Base-by-base conservation (phyloP, 1,139 yeast species). In the Pneumocystis jirovecii region DNA sequence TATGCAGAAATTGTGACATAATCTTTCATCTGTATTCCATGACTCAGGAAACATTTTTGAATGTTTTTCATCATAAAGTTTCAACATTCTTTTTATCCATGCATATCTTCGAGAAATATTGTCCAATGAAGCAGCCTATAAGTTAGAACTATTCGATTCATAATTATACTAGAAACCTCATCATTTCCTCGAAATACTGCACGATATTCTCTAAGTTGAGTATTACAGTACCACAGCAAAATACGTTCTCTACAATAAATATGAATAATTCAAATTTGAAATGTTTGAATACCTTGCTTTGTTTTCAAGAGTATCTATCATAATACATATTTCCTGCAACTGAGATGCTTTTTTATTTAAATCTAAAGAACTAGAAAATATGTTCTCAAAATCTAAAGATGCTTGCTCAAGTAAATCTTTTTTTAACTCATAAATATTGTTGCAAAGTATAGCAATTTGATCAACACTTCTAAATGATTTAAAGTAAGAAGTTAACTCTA, bases 391-490 rank as follows among this genome's bases (percentile, higher is more conserved):
- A 72, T 87, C 95, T 57, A 81, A 79, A 72, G 87, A 85, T 3
- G 91, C 85, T 72, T 85, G 89, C 71, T 85, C 90, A 10, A 86
- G 80, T 29, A 89, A 78, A 66, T 82, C 82, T 44, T 82, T 78
- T 73, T 89, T 90, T 61, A 89, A 78, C 63, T 83, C 82, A 40
- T 82, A 80, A 29, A 91, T 84, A 68, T 81, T 79, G 69, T 83
- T 81, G 70, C 89, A 82, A 64, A 93, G 76, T 44, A 81, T 79
- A 66, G 91, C 89, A 66, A 93, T 85, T 70, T 88, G 95, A 68
- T 86, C 86, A 62, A 93, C 87, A 60, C 95, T 85, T 72, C 93
- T 85, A 75, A 87, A 93, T 0, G 89, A 84, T 71, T 85, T 84
- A 78, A 93, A 91, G 74, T 85, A 87, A 31, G 80, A 81, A 73